phyloP scores from a whole-genome alignment of 1,139 yeast genomes.

The Yamadazyma songkhlaensis region DNA sequence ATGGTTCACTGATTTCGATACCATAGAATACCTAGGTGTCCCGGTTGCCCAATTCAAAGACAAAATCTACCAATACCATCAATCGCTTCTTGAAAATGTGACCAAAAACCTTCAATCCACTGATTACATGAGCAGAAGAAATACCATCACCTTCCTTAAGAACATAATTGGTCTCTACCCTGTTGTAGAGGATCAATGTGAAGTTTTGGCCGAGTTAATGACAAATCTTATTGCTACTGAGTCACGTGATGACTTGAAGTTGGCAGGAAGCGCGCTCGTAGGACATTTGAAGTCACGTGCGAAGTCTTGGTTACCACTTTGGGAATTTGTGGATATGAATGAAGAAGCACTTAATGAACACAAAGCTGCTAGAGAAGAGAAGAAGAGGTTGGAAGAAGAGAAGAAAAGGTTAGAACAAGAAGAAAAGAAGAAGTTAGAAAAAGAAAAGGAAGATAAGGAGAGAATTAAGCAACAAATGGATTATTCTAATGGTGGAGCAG shows the following conservation, averaged over 20 bases:
- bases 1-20: constrained; percentile 13
- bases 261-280: constrained; percentile 73
- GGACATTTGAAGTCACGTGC: constrained; percentile 68
- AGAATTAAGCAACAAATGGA: constrained; percentile 5
- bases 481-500: too few species aligned
- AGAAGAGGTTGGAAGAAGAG: constrained; percentile 18
- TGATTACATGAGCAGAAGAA: constrained; percentile 80
- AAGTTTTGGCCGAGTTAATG: constrained; percentile 46
- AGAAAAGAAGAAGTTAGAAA: constrained; percentile 4
- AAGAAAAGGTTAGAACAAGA: constrained; percentile 14
- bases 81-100: constrained; percentile 44
- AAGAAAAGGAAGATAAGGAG: constrained; percentile 10
- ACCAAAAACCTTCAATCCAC: constrained; percentile 48
- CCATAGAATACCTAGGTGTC: constrained; percentile 16
- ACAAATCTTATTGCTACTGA: constrained; percentile 52
- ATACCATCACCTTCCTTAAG: constrained; percentile 75
- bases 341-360: constrained; percentile 27
- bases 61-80: constrained; percentile 56
- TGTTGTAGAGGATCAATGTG: constrained; percentile 65
- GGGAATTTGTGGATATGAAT: constrained; percentile 55
- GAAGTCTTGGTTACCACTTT: constrained; percentile 52
- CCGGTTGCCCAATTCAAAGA: constrained; percentile 33
- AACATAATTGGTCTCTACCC: constrained; percentile 68
- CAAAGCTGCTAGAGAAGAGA: constrained; percentile 17
- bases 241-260: constrained; percentile 72